Percentiles rank a stretch among this genome's conserved stretches.
Conservation (phyloP, 805 yeast genomes). For the Wickerhamiella nectarea region DNA sequence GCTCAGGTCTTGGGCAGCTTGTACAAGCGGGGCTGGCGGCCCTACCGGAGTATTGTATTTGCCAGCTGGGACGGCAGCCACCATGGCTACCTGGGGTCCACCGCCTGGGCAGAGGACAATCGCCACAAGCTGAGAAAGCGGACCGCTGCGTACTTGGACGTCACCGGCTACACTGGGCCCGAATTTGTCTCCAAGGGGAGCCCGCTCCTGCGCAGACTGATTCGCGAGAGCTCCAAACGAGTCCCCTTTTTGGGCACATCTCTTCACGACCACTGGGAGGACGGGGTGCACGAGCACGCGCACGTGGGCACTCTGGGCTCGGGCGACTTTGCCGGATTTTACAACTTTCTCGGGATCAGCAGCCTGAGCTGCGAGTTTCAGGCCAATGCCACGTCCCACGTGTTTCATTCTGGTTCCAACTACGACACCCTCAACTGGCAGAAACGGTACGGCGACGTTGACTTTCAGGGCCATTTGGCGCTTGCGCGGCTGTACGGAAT, state of each 20-base stretch:
- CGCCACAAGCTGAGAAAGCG: slow-evolving; percentile 33
- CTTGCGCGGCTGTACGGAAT: slow-evolving; percentile 46
- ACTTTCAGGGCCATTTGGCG: slow-evolving; percentile 40
- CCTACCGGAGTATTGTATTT: slow-evolving; percentile 52
- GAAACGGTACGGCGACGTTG: slow-evolving; percentile 38
- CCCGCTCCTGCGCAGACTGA: slow-evolving; percentile 40
- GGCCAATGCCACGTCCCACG: slow-evolving; percentile 33
- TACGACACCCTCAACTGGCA: slow-evolving; percentile 51
- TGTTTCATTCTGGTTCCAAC: slow-evolving; percentile 40
- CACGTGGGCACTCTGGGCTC: slow-evolving; percentile 43
- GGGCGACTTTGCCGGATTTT: slow-evolving; percentile 46
- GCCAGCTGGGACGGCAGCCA: slow-evolving; percentile 79
- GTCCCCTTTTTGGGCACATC: slow-evolving; percentile 22
- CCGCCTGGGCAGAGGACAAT: slow-evolving; percentile 61
- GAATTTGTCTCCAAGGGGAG: slow-evolving; percentile 40
- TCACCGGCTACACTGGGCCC: slow-evolving; percentile 47
- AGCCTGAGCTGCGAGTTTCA: slow-evolving; percentile 43
- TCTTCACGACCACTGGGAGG: slow-evolving; percentile 5
- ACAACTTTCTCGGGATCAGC: slow-evolving; percentile 31
- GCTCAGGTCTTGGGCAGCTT: slow-evolving; percentile 46
- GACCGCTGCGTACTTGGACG: slow-evolving; percentile 53
- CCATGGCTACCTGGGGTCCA: slow-evolving; percentile 58
- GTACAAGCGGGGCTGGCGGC: slow-evolving; percentile 50
- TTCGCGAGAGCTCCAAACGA: slow-evolving; percentile 33
- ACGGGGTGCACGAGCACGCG: slow-evolving; percentile 15